Evolutionary conservation across 2,329 filamentous ascomycete genomes (phyloP).

Genomic region (Aspergillus vadensis): DNA sequence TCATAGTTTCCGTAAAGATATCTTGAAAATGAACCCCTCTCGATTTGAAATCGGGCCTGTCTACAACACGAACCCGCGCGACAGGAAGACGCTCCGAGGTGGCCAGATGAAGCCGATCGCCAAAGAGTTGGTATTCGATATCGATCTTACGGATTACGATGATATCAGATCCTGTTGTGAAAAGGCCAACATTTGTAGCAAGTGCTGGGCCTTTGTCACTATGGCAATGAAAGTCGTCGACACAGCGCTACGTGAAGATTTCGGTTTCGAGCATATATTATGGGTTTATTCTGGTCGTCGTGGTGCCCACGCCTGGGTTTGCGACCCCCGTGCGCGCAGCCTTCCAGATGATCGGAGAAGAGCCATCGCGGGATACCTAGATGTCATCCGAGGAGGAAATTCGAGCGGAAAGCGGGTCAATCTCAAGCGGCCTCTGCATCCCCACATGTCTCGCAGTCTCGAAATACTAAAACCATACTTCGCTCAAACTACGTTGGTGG

Average conservation of each 20-base stretch:
- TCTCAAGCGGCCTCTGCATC: constrained; percentile 79
- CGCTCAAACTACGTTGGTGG: constrained; percentile 74
- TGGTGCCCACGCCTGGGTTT: constrained; percentile 98
- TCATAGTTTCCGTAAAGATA: constrained; percentile 81
- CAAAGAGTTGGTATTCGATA: constrained; percentile 98
- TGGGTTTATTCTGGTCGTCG: constrained; percentile 98
- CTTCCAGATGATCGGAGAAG: constrained; percentile 84
- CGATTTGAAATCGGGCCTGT: constrained; percentile 99
- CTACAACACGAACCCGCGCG: constrained; percentile 89
- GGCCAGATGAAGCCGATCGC: constrained; percentile 81
- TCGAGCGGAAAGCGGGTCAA: constrained; percentile 88
- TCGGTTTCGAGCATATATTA: constrained; percentile 94
- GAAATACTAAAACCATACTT: constrained; percentile 84
- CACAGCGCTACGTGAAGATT: constrained; percentile 83
- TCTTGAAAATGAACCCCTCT: constrained; percentile 81
- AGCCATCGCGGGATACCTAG: constrained; percentile 85
- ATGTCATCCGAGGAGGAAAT: constrained; percentile 82
- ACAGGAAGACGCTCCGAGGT: constrained; percentile 80
- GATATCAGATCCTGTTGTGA: constrained; percentile 93
- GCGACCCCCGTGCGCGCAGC: constrained; percentile 79
- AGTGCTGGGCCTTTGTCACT: constrained; percentile 96
- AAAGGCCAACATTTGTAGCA: constrained; percentile 88
- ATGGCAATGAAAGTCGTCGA: constrained; percentile 97
- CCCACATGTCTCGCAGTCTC: constrained; percentile 82
- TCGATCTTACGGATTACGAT: constrained; percentile 98